Evolutionary conservation across 257 asterid genomes (phyloP), one percentile per base, ranked within the genome.

Genomic region (Plectranthus barbatus): DNA sequence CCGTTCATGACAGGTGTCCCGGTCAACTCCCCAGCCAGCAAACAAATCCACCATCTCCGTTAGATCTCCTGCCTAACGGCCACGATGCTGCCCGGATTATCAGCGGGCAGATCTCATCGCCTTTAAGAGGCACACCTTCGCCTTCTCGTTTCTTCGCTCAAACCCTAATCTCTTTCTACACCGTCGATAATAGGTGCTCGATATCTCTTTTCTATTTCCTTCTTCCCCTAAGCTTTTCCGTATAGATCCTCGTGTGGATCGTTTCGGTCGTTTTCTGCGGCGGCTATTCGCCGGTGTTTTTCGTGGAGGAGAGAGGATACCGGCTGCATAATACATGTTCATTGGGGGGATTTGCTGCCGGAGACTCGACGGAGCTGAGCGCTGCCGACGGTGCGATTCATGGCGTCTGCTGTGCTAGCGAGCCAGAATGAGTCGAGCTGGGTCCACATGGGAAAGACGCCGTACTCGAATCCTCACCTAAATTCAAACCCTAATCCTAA

Each of bases 371-470:
- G 77, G 72, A 70, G 77, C 75, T 72, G 70, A 70, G 68, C 42
- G 72, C 73, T 74, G 74, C 67, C 62, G 75, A 54, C 78, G 86
- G 86, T 71, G 81, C 51, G 53, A 70, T 76, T 64, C 66, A 91
- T 91, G 98, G 92, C 96, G 66, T 86, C 96, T 10, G 96, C 96
- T 71, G 87, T 86, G 61, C 64, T 88, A 80, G 95, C 91, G 33
- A 81, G 87, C 80, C 92, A 77, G 70, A 86, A 91, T 81, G 96
- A 91, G 66, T 76, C 96, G 64, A 81, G 74, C 86, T 88, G 96
- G 92, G 93, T 73, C 58, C 95, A 73, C 83, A 88, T 86, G 98
- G 96, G 92, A 73, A 86, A 88, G 64, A 74, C 77, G 73, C 90
- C 89, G 36, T 81, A 65, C 88, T 67, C 87, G 36, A 79, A 78